Base-by-base conservation (phyloP, 768 basidiomycete genomes). In the Phlebiopsis gigantea region DNA sequence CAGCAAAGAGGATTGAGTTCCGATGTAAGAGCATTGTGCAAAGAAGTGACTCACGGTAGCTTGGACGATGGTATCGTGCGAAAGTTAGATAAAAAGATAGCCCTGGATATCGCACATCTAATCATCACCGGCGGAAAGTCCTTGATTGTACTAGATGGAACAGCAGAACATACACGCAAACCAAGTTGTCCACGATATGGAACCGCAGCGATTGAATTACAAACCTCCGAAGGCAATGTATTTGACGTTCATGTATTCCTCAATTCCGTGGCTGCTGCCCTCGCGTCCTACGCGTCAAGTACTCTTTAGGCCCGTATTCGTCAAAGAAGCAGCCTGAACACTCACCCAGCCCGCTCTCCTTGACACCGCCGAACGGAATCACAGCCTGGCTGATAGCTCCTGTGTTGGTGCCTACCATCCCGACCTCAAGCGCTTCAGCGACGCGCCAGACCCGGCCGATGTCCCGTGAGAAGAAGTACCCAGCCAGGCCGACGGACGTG, bases 381-480 rank as follows among this genome's bases (percentile, higher is more conserved):
- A 76, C 76, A 25, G 87, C 87, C 68, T 87, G 84, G 56, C 86
- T 89, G 66, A 96, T 82, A 55, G 85, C 50, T 2, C 88, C 88
- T 1, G 90, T 90, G 71, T 94, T 94, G 47, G 80, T 77, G 29
- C 90, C 91, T 22, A 95, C 91, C 85, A 87, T 98, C 4, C 95
- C 96, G 5, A 95, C 93, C 71, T 99, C 93, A 26, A 98, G 76
- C 62, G 79, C 87, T 75, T 97, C 97, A 15, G 95, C 93, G 17
- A 99, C 94, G 42, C 96, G 81, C 90, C 92, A 98, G 43, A 91
- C 87, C 39, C 95, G 75, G 2, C 92, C 90, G 5, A 97, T 77
- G 67, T 98, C 96, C 39, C 83, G 72, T 31, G 84, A 81, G 77
- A 85, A 99, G 77, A 98, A 95, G 73, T 98, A 97, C 4, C 94